phyloP scores from a whole-genome alignment of 441 rosid genomes.

The Populus hybrid region DNA sequence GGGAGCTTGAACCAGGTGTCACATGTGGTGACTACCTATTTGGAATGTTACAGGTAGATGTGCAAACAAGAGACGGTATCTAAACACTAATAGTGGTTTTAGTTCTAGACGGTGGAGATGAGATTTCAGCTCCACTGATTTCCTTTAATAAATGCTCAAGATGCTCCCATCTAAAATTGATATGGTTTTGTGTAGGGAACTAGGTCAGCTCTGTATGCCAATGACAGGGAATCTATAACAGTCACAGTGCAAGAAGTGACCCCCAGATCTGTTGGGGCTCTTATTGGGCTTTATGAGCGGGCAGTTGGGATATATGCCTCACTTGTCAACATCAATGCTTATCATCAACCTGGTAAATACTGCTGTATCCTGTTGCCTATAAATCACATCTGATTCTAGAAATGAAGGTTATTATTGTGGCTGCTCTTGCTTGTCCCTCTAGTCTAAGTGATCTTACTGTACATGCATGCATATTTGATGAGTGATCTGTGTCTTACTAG shows the following conservation, averaged over 20 bases:
- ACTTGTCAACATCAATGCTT: slow-evolving; percentile 84
- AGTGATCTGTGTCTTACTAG: not conserved
- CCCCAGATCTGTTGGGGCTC: slow-evolving; percentile 87
- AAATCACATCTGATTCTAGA: slow-evolving; percentile 10
- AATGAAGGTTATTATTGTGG: not conserved
- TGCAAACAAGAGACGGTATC: not conserved
- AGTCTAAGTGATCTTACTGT: not conserved
- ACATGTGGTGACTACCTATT: slow-evolving; percentile 97
- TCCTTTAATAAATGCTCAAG: not conserved
- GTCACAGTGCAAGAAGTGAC: slow-evolving; percentile 92
- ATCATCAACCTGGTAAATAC: slow-evolving; percentile 87
- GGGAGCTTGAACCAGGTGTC: slow-evolving; percentile 99
- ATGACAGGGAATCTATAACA: slow-evolving; percentile 80
- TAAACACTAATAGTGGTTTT: not conserved
- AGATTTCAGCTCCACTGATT: not conserved
- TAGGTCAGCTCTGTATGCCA: slow-evolving; percentile 89
- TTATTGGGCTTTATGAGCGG: slow-evolving; percentile 91
- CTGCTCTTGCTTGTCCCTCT: not conserved
- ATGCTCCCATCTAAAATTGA: not conserved
- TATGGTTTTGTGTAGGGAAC: slow-evolving; percentile 66
- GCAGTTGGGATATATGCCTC: slow-evolving; percentile 95
- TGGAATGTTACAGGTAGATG: slow-evolving; percentile 91
- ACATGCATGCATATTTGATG: not conserved
- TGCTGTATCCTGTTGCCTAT: slow-evolving; percentile 8
- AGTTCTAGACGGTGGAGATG: not conserved